phyloP scores from a whole-genome alignment of 164 flowering plant genomes.

The Vitis vinifera region ASM3070453v1 NC_081820.1:103501-104000 shows the following conservation, averaged over 20 bases:
- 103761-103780: too few species aligned
- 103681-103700: not conserved
- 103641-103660: not conserved
- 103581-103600: constrained; percentile 1
- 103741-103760: not conserved
- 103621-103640: not conserved
- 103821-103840: too few species aligned
- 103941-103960: too few species aligned
- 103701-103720: not conserved
- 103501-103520: not conserved
- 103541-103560: not conserved
- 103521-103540: not conserved
- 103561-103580: constrained; percentile 4
- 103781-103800: too few species aligned
- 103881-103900: not conserved
- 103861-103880: not conserved
- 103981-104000: too few species aligned
- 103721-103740: not conserved
- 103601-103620: not conserved
- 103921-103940: too few species aligned
- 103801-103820: too few species aligned
- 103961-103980: too few species aligned
- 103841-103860: not conserved
- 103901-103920: not conserved
- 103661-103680: constrained; percentile 5